phyloP scores from a whole-genome alignment of 2,329 filamentous ascomycete genomes.

The Paracoccidioides brasiliensis region DNA sequence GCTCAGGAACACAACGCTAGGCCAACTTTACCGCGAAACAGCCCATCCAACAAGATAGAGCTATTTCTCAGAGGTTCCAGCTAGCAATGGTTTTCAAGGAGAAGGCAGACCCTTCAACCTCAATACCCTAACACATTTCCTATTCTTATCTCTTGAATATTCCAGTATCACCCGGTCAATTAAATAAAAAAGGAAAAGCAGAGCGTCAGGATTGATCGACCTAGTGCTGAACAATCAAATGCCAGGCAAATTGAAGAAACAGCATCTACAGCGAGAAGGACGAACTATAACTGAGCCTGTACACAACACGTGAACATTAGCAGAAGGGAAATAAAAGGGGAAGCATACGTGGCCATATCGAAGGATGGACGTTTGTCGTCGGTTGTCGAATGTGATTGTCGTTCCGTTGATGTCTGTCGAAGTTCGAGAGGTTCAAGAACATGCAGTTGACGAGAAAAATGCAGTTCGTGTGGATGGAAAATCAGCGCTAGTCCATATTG shows the following conservation, averaged over 20 bases:
- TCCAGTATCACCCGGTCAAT: constrained; percentile 7
- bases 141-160: constrained; percentile 5
- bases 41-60: constrained; percentile 8
- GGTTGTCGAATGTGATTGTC: constrained; percentile 25
- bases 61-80: constrained; percentile 22
- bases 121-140: constrained; percentile 54
- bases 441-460: constrained; percentile 12
- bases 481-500: constrained; percentile 13
- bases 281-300: constrained; percentile 61
- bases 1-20: constrained; percentile 42
- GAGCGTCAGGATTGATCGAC: constrained; percentile 56
- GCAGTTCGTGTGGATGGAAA: constrained; percentile 23
- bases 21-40: constrained; percentile 21
- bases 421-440: constrained; percentile 16
- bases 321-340: constrained; percentile 24
- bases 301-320: constrained; percentile 30
- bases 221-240: constrained; percentile 44
- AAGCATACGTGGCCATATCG: constrained; percentile 51
- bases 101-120: constrained; percentile 59
- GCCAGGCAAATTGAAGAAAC: constrained; percentile 13
- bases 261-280: constrained; percentile 62
- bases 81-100: constrained; percentile 64
- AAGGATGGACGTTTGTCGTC: constrained; percentile 31
- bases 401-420: constrained; percentile 13
- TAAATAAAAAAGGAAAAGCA: constrained; percentile 13